Percentiles rank a stretch among this genome's conserved stretches.
phyloP scores from a whole-genome alignment of 23 red algal species.

The Gracilaria domingensis region DNA sequence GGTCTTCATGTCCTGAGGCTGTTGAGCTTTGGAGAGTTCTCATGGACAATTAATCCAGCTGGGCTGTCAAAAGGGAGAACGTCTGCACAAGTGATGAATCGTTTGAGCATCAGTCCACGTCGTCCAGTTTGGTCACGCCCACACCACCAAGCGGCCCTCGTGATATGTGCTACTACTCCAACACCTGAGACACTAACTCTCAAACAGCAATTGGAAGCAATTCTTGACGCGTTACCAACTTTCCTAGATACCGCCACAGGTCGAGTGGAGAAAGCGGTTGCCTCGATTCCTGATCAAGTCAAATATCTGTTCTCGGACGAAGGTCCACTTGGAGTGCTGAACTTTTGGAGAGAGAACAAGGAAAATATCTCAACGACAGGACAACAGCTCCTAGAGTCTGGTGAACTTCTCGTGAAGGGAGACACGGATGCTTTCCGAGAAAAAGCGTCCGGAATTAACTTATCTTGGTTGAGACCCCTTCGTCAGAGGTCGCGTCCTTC shows the following conservation, averaged over 20 bases:
- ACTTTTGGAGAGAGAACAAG: constrained; percentile 59
- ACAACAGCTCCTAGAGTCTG: constrained; percentile 39
- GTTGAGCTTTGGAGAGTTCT: too few relatives aligned
- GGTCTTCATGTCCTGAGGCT: too few relatives aligned
- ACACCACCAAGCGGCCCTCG: background rate
- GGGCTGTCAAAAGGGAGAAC: background rate
- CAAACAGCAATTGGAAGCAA: constrained; percentile 31
- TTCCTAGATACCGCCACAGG: constrained; percentile 28
- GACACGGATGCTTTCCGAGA: constrained; percentile 37
- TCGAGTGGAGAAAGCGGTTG: constrained; percentile 10
- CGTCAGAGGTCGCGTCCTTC: background rate
- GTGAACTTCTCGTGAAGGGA: constrained; percentile 22
- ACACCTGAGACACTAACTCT: constrained; percentile 15
- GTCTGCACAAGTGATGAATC: background rate
- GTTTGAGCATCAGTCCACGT: constrained; percentile 24
- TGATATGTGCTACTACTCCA: background rate
- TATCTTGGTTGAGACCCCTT: constrained; percentile 20
- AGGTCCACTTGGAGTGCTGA: constrained; percentile 38
- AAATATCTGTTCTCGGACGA: constrained; percentile 49
- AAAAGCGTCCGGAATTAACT: constrained; percentile 47
- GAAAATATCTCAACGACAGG: constrained; percentile 25
- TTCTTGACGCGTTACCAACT: constrained; percentile 36
- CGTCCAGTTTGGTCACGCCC: background rate
- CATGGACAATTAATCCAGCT: background rate
- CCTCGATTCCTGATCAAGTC: constrained; percentile 18